Conservation (phyloP, 495 filamentous ascomycete species). For the Darksidea phi region DNA sequence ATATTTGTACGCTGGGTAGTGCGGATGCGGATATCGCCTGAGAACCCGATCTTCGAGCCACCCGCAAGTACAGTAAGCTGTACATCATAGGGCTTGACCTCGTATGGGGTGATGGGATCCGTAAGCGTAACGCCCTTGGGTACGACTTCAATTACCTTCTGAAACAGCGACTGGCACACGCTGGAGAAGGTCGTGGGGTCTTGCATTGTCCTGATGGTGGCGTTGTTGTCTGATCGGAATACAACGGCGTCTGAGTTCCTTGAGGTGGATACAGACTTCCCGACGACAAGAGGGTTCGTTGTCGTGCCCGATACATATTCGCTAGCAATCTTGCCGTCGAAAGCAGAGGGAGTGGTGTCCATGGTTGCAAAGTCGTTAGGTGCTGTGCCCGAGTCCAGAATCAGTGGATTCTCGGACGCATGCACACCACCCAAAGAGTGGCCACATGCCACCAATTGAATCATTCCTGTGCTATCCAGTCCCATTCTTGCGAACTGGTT, state of each 20-base stretch:
- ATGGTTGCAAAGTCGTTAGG: conserved; percentile 50
- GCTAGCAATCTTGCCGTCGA: conserved; percentile 57
- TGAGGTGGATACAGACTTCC: conserved; percentile 42
- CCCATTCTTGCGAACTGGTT: conserved; percentile 59
- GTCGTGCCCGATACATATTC: conserved; percentile 57
- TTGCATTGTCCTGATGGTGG: conserved; percentile 52
- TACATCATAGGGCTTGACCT: conserved; percentile 56
- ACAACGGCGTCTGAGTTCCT: conserved; percentile 58
- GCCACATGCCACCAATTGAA: conserved; percentile 60
- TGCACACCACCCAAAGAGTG: conserved; percentile 64
- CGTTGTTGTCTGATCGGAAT: conserved; percentile 57
- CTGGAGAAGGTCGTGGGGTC: conserved; percentile 46
- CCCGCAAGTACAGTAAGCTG: conserved; percentile 44
- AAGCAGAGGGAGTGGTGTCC: conserved; percentile 49
- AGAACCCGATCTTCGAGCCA: conserved; percentile 41
- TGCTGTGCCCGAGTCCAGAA: conserved; percentile 50
- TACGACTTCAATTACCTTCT: conserved; percentile 63
- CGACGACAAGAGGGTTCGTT: conserved; percentile 52
- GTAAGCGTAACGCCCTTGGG: conserved; percentile 54
- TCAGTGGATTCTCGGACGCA: conserved; percentile 53
- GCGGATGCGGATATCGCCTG: conserved; percentile 46
- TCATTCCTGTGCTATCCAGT: conserved; percentile 57
- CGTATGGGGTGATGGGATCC: conserved; percentile 55
- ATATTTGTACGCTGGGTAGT: conserved; percentile 40
- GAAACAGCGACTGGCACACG: conserved; percentile 53